Percentiles rank a stretch among this genome's conserved stretches.
Conservation (phyloP, 2,329 filamentous ascomycete species). For the Paraphaeosphaeria minitans region DNA sequence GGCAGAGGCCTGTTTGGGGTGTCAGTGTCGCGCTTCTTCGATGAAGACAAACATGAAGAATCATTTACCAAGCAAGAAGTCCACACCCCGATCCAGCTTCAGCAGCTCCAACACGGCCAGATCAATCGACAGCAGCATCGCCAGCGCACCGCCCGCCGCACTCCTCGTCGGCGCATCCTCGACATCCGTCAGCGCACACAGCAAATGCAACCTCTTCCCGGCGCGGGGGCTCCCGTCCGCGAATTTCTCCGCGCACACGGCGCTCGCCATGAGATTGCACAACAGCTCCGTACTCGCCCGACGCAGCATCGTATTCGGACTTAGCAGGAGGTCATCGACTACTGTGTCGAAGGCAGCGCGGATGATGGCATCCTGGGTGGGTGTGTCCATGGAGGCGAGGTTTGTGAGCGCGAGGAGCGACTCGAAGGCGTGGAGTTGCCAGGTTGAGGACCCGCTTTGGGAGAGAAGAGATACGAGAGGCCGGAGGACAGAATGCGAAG, state of each 20-base stretch:
- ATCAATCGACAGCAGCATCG: constrained; percentile 80
- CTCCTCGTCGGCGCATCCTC: constrained; percentile 79
- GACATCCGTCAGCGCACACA: constrained; percentile 85
- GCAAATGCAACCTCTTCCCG: constrained; percentile 77
- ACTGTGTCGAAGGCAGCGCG: constrained; percentile 74
- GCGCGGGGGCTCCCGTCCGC: constrained; percentile 63
- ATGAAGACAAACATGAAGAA: too few species aligned
- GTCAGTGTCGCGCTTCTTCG: background rate
- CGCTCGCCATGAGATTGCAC: constrained; percentile 82
- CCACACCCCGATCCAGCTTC: constrained; percentile 69
- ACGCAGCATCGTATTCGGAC: constrained; percentile 73
- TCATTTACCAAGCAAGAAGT: constrained; percentile 65
- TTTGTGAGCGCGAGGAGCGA: constrained; percentile 91
- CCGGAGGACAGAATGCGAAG: constrained; percentile 76
- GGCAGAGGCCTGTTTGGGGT: constrained; percentile 64
- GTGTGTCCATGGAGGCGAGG: constrained; percentile 75
- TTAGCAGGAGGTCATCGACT: constrained; percentile 78
- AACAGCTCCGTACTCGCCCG: constrained; percentile 87
- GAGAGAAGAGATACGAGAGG: constrained; percentile 77
- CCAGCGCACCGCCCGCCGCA: constrained; percentile 86
- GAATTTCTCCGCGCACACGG: constrained; percentile 70
- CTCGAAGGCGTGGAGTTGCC: constrained; percentile 90
- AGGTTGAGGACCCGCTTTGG: constrained; percentile 60
- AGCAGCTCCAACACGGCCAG: constrained; percentile 73
- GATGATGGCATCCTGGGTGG: constrained; percentile 70